Conservation (phyloP, 73 alveolate genomes). For the Paramecium tetraurelia region DNA sequence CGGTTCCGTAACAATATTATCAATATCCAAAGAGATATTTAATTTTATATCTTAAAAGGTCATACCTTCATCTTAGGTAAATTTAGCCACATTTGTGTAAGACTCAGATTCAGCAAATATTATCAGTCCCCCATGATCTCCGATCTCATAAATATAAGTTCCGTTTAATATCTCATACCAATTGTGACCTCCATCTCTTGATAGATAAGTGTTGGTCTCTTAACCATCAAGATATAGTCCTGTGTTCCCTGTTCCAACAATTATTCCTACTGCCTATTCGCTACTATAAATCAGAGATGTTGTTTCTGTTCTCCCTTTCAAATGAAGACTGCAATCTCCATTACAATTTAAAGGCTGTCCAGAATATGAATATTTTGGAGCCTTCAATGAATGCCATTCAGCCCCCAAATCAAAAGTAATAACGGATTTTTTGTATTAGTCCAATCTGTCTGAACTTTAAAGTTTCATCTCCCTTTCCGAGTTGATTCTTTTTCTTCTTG, state of each 20-base stretch:
- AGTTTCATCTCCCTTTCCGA: slow-evolving; percentile 25
- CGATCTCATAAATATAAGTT: slow-evolving; percentile 79
- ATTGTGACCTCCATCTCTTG: slow-evolving; percentile 90
- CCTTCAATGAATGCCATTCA: slow-evolving; percentile 77
- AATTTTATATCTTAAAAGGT: slow-evolving; percentile 14
- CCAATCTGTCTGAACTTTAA: background rate
- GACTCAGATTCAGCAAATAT: slow-evolving; percentile 67
- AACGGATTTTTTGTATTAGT: slow-evolving; percentile 58
- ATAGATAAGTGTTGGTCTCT: slow-evolving; percentile 69
- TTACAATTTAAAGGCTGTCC: slow-evolving; percentile 71
- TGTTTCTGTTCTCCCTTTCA: slow-evolving; percentile 73
- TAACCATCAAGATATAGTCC: slow-evolving; percentile 70
- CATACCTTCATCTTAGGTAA: slow-evolving; percentile 62
- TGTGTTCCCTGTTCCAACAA: slow-evolving; percentile 82
- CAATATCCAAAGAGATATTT: slow-evolving; percentile 59
- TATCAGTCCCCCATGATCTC: slow-evolving; percentile 91
- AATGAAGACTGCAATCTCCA: slow-evolving; percentile 77
- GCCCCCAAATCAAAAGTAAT: slow-evolving; percentile 88
- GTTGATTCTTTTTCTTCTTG: slow-evolving; percentile 41
- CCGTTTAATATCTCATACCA: slow-evolving; percentile 84
- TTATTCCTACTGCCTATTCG: slow-evolving; percentile 78
- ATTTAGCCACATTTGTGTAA: slow-evolving; percentile 63
- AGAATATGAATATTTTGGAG: slow-evolving; percentile 69
- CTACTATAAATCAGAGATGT: slow-evolving; percentile 74
- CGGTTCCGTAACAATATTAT: slow-evolving; percentile 91